phyloP scores from a whole-genome alignment of 257 asterid species.

The Petunia axillaris region DNA sequence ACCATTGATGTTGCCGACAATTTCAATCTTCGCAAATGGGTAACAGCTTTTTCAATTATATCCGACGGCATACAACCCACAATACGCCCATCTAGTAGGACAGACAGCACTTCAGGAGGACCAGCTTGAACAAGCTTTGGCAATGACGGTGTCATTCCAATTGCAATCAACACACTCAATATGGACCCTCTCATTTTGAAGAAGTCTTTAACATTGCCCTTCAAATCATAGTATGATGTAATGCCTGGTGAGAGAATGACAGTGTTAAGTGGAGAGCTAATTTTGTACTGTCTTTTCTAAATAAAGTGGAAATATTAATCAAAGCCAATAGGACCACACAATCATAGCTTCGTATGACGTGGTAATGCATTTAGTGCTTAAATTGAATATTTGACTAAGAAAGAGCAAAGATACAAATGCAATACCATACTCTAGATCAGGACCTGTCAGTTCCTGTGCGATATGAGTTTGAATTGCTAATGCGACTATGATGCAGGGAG shows the following conservation, averaged over 20 bases:
- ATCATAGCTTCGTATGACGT: neutral
- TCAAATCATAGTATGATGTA: slow-evolving; percentile 76
- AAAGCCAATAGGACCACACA: neutral
- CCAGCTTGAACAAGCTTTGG: slow-evolving; percentile 84
- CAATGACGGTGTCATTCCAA: slow-evolving; percentile 79
- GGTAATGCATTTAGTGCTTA: slow-evolving; percentile 2
- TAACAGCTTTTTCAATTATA: slow-evolving; percentile 65
- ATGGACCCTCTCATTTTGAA: slow-evolving; percentile 63
- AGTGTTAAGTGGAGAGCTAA: slow-evolving; percentile 9
- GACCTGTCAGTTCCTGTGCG: slow-evolving; percentile 7
- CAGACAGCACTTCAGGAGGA: slow-evolving; percentile 85
- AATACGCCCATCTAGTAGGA: slow-evolving; percentile 91
- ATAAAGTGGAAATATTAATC: neutral
- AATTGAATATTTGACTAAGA: slow-evolving; percentile 13
- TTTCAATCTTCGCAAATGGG: slow-evolving; percentile 73
- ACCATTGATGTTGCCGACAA: slow-evolving; percentile 69
- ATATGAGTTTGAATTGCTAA: neutral
- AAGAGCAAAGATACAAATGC: neutral
- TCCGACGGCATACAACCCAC: slow-evolving; percentile 74
- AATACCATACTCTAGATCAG: neutral
- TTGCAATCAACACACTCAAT: slow-evolving; percentile 53
- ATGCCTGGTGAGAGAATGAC: slow-evolving; percentile 57
- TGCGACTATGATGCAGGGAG: neutral
- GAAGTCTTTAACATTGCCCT: slow-evolving; percentile 75
- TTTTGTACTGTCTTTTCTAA: neutral